phyloP scores from a whole-genome alignment of 192 early-diverging fungal genomes.

The Coemansia sp. region DNA sequence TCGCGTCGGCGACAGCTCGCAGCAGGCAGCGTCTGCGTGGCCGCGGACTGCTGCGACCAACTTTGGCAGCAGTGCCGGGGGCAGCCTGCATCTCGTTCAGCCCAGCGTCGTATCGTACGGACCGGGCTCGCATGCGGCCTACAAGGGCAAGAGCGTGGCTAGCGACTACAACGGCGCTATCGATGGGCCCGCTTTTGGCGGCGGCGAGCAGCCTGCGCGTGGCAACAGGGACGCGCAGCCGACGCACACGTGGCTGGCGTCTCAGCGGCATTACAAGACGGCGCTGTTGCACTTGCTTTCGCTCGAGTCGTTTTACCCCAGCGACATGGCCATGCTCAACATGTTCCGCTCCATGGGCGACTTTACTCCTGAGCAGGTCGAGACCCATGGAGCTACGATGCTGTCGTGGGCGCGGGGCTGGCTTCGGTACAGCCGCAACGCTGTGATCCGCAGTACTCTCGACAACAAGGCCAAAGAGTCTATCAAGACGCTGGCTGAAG shows the following conservation, averaged over 20 bases:
- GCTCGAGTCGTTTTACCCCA: constrained; percentile 55
- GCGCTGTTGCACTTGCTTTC: constrained; percentile 43
- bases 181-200: background rate
- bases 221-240: constrained; percentile 31
- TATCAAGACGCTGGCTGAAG: constrained; percentile 38
- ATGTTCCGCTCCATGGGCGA: constrained; percentile 38
- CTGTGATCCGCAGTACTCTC: constrained; percentile 40
- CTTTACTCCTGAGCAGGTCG: constrained; percentile 44
- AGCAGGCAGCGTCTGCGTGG: background rate
- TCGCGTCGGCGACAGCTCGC: background rate
- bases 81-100: constrained; percentile 18
- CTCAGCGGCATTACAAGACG: constrained; percentile 44
- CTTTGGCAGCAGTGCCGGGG: background rate
- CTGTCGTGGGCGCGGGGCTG: constrained; percentile 55
- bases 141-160: constrained; percentile 19
- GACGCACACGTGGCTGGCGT: constrained; percentile 25
- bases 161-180: background rate
- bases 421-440: constrained; percentile 52
- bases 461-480: constrained; percentile 35
- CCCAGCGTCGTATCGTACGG: constrained; percentile 2
- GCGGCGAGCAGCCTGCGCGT: background rate
- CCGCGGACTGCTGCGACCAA: background rate
- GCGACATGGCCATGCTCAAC: constrained; percentile 47
- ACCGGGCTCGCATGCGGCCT: background rate
- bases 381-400: constrained; percentile 24